phyloP scores from a whole-genome alignment of 768 basidiomycete species.

The Panellus pusillus region DNA sequence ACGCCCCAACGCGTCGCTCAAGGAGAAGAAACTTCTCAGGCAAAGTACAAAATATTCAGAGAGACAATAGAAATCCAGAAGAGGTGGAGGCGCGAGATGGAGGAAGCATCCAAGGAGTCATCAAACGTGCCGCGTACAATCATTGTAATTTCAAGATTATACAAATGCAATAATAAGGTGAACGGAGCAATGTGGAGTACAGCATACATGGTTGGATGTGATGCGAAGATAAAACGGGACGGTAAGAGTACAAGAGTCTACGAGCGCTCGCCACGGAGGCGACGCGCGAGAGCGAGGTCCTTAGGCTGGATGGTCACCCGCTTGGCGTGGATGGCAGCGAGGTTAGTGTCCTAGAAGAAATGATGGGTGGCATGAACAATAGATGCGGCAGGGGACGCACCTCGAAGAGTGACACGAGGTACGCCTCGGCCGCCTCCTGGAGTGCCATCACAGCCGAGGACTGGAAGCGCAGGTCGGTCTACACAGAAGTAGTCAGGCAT shows the following conservation, averaged over 20 bases:
- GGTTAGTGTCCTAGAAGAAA: conserved; percentile 44
- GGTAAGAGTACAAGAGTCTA: conserved; percentile 5
- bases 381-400: conserved; percentile 1
- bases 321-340: conserved; percentile 87
- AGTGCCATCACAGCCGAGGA: conserved; percentile 75
- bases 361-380: conserved; percentile 34
- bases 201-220: too few species aligned
- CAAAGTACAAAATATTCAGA: conserved; percentile 92
- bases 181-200: too few species aligned
- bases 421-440: conserved; percentile 84
- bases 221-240: not conserved
- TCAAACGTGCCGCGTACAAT: not conserved
- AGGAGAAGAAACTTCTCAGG: conserved; percentile 77
- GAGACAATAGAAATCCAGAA: conserved; percentile 89
- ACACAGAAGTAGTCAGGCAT: conserved; percentile 14
- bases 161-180: not conserved
- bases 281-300: conserved; percentile 77
- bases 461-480: conserved; percentile 72
- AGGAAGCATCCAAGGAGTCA: conserved; percentile 43
- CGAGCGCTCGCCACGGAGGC: conserved; percentile 62
- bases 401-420: conserved; percentile 77
- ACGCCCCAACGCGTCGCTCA: conserved; percentile 56
- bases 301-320: conserved; percentile 85
- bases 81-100: conserved; percentile 81
- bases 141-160: not conserved